These are phyloP conservation scores for Pleurotus djamor DNA, from an alignment of 768 basidiomycete genomes.

Conservation along the genomic window DNA sequence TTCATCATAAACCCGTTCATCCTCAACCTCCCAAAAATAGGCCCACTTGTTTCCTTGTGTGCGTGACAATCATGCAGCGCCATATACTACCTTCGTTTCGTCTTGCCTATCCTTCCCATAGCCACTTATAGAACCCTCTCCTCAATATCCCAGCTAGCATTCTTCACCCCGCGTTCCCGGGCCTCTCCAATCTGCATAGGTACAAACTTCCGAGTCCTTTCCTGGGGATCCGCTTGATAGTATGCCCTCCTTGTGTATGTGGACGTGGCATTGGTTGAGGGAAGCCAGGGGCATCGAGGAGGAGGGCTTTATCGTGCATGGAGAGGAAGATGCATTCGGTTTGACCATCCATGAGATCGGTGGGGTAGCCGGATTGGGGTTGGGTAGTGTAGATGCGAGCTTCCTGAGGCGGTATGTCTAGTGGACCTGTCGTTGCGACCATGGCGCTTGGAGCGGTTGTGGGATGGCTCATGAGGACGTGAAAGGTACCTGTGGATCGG, in stretches of 20 bases:
- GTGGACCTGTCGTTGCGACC: no score
- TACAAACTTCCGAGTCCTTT: background rate
- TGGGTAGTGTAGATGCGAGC: background rate
- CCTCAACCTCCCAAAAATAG: slow-evolving; percentile 20
- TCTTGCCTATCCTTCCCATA: slow-evolving; percentile 17
- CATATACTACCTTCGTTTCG: slow-evolving; percentile 17
- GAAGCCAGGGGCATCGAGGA: background rate
- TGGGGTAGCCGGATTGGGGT: background rate
- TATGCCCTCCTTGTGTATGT: background rate
- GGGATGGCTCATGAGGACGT: background rate
- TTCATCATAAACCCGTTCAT: slow-evolving; percentile 22
- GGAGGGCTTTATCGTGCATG: background rate
- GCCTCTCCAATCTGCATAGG: slow-evolving; percentile 13
- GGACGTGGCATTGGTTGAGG: background rate
- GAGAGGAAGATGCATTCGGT: background rate
- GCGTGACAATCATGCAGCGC: slow-evolving; percentile 21
- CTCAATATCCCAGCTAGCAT: background rate
- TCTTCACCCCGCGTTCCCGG: no score
- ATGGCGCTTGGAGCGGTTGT: background rate
- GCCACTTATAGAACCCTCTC: slow-evolving; percentile 12
- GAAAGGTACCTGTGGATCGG: no score
- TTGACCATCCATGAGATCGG: background rate
- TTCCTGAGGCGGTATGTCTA: no score
- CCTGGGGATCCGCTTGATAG: background rate
- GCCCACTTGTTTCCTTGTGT: slow-evolving; percentile 16